phyloP scores from a whole-genome alignment of 2,329 filamentous ascomycete species.

The Arthrobotrys musiformis region DNA sequence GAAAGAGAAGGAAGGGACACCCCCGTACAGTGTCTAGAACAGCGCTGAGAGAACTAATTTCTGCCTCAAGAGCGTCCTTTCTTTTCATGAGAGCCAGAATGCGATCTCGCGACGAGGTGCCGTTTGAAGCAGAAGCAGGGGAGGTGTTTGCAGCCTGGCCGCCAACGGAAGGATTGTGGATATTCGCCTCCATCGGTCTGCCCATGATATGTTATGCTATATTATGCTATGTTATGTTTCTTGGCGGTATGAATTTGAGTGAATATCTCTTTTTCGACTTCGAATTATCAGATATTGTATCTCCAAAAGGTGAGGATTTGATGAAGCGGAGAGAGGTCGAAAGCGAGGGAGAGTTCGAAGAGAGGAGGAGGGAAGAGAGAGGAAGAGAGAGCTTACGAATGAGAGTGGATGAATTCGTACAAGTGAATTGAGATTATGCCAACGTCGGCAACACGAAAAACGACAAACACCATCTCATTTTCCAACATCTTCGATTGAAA shows the following conservation, averaged over 20 bases:
- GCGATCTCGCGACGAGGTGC: conserved; percentile 53
- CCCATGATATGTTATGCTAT: conserved; percentile 33
- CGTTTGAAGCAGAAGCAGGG: conserved; percentile 44
- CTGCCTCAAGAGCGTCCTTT: conserved; percentile 85
- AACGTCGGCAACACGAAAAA: conserved; percentile 28
- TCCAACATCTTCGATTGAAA: background rate
- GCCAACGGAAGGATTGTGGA: conserved; percentile 54
- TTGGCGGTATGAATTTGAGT: conserved; percentile 23
- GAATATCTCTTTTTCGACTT: conserved; percentile 55
- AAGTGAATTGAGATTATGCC: too few relatives aligned
- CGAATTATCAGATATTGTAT: conserved; percentile 20
- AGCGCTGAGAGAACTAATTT: conserved; percentile 83
- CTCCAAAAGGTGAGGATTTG: background rate
- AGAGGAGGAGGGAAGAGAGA: conserved; percentile 4
- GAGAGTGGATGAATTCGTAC: background rate
- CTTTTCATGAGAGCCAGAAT: conserved; percentile 64
- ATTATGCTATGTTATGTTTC: conserved; percentile 9
- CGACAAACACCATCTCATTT: conserved; percentile 26
- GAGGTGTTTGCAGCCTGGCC: conserved; percentile 50
- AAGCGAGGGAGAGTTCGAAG: conserved; percentile 1
- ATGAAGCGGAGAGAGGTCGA: conserved; percentile 5
- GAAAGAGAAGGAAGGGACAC: conserved; percentile 25
- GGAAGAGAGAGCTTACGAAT: conserved; percentile 30
- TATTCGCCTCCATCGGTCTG: conserved; percentile 49
- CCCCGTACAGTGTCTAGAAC: conserved; percentile 84